Conservation (phyloP, 1,284 basidiomycete species). For the Entoloma clypeatum region DNA sequence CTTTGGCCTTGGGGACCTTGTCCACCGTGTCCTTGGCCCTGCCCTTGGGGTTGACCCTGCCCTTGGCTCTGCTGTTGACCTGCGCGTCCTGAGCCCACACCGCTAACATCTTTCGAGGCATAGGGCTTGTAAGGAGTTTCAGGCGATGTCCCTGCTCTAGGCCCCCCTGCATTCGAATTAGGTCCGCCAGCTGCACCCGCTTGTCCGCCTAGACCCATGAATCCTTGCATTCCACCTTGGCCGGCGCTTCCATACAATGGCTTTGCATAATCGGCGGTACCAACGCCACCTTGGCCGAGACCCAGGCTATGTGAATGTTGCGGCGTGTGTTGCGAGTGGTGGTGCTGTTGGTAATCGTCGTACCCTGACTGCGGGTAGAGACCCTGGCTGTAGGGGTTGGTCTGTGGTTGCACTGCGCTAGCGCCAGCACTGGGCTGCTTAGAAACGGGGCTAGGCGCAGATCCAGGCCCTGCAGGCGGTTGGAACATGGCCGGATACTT, state of each 20-base stretch:
- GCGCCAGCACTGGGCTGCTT: slow-evolving; percentile 52
- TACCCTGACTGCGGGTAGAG: slow-evolving; percentile 66
- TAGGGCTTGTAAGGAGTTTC: slow-evolving; percentile 74
- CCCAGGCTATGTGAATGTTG: slow-evolving; percentile 40
- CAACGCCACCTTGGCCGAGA: slow-evolving; percentile 45
- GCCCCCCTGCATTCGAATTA: slow-evolving; percentile 32
- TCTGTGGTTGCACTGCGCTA: slow-evolving; percentile 50
- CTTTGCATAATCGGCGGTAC: slow-evolving; percentile 60
- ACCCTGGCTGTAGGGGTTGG: slow-evolving; percentile 53
- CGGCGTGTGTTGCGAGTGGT: slow-evolving; percentile 48
- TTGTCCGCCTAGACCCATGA: slow-evolving; percentile 61
- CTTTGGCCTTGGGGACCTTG: slow-evolving; percentile 51
- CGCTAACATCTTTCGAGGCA: slow-evolving; percentile 58
- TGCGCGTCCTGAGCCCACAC: slow-evolving; percentile 37
- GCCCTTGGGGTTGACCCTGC: slow-evolving; percentile 39
- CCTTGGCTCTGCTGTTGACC: slow-evolving; percentile 38
- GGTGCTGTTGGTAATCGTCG: slow-evolving; percentile 63
- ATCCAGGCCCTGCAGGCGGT: slow-evolving; percentile 58
- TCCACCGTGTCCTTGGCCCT: slow-evolving; percentile 39
- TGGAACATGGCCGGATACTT: slow-evolving; percentile 75
- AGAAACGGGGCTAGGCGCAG: slow-evolving; percentile 55
- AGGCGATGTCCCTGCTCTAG: slow-evolving; percentile 51
- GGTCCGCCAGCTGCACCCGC: slow-evolving; percentile 45
- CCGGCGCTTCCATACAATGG: slow-evolving; percentile 52
- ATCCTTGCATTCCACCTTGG: slow-evolving; percentile 59